Base-by-base conservation (phyloP, 805 yeast species). In the Ogataea henricii region DNA sequence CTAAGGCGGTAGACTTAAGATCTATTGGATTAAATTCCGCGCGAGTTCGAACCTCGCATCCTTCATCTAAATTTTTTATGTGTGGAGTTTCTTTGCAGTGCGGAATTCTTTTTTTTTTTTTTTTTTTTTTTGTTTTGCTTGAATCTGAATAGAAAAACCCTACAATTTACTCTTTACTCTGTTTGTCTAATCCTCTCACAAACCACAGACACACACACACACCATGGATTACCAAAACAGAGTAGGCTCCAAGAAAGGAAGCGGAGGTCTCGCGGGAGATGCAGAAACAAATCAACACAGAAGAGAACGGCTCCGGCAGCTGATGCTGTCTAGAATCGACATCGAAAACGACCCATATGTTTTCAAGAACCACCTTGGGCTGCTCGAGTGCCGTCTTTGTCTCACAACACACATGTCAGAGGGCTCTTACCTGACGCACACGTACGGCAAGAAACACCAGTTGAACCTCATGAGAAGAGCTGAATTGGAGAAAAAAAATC, bases 231-330 rank as follows among this genome's bases (percentile, higher is more conserved):
- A 88, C 62, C 91, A 89, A 53, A 87, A 87, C 56, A 70, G 96
- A 59, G 95, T 87, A 2, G 96, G 96, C 38, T 85, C 96, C 6
- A 90, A 90, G 67, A 83, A 88, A 63, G 97, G 97, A 29, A 81
- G 85, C 23, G 97, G 97, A 55, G 97, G 96, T 6, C 73, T 90
- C 16, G 97, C 96, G 0, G 87, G 87, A 4, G 70, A 73, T 37
- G 78, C 82, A 17, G 90, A 86, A 54, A 73, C 83, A 6, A 87
- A 87, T 58, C 78, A 82, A 4, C 85, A 85, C 38, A 73, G 91
- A 40, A 72, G 83, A 47, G 82, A 82, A 48, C 76, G 96, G 32
- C 77, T 89, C 7, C 77, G 82, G 35, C 81, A 85, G 54, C 74
- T 90, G 38, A 72, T 86, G 32, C 59, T 72, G 14, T 67, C 71